Evolutionary conservation across 768 basidiomycete species (phyloP).

Genomic region (Xerocomellus chrysenteron): DNA sequence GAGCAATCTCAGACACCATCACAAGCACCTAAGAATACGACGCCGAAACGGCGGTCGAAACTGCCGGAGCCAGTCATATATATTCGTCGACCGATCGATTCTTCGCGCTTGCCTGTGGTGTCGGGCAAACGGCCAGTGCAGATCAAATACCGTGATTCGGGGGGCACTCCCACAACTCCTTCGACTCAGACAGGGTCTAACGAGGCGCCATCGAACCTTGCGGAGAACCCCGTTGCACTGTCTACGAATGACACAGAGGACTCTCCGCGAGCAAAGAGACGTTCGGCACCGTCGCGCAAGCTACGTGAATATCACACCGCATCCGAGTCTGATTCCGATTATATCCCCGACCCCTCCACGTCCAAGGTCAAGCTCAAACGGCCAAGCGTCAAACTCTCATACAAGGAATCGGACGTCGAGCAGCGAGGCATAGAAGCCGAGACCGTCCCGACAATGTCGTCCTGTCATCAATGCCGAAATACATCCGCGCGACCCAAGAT

Average conservation of each 20-base stretch:
- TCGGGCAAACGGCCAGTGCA: constrained; percentile 26
- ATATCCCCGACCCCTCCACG: constrained; percentile 8
- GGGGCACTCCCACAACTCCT: background rate
- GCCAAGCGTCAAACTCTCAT: background rate
- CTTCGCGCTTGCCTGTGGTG: constrained; percentile 17
- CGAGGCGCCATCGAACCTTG: background rate
- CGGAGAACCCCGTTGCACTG: background rate
- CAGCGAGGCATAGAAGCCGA: background rate
- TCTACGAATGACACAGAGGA: background rate
- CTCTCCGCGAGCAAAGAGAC: background rate
- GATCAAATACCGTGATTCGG: constrained; percentile 31
- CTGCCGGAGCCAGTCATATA: constrained; percentile 30
- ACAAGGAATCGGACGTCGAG: background rate
- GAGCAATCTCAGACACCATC: constrained; percentile 2
- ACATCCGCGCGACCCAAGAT: constrained; percentile 32
- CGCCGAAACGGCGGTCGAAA: constrained; percentile 9
- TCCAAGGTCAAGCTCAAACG: constrained; percentile 2
- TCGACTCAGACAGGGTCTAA: background rate
- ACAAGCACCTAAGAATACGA: background rate
- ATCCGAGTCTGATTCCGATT: constrained; percentile 16
- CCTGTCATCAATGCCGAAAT: constrained; percentile 40
- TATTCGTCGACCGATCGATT: constrained; percentile 29
- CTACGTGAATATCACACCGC: constrained; percentile 1
- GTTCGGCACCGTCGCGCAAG: constrained; percentile 18
- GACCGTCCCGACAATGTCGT: constrained; percentile 11